Conservation (phyloP, 768 basidiomycete genomes). For the Auricularia cornea region DNA sequence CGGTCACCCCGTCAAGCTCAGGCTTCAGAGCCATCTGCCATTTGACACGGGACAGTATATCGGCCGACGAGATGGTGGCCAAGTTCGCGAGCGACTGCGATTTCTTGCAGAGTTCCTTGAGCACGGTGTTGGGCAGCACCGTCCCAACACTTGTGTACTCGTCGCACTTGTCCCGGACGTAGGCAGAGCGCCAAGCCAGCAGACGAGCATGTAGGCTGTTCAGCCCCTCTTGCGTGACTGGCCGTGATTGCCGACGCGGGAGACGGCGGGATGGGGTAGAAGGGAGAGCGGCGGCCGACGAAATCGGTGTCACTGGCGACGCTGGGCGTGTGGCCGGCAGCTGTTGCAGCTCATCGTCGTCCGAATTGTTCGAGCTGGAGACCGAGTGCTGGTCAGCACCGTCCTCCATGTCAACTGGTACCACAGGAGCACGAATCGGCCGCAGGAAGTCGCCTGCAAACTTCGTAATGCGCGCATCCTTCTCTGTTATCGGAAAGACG, state of each 20-base stretch:
- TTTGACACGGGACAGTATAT: background rate
- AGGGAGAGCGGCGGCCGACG: background rate
- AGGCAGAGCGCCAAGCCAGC: background rate
- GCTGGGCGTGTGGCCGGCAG: too few species aligned
- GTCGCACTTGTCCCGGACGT: background rate
- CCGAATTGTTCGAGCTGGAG: too few species aligned
- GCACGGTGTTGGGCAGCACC: background rate
- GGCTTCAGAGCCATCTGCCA: background rate
- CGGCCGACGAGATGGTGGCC: background rate
- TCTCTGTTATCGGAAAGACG: background rate
- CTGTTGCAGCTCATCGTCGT: too few species aligned
- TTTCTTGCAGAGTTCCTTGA: background rate
- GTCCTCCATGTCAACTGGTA: background rate
- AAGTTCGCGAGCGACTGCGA: background rate
- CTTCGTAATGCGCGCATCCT: background rate
- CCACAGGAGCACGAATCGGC: background rate
- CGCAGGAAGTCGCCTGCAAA: background rate
- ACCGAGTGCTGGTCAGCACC: too few species aligned
- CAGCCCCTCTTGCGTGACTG: background rate
- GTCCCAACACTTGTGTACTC: background rate
- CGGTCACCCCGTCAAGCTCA: background rate
- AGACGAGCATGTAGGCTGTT: background rate
- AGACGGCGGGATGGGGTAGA: background rate
- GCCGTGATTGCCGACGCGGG: background rate
- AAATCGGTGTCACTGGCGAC: too few species aligned